Evolutionary conservation across 192 early-diverging fungal species (phyloP).

Genomic region (Linnemannia elongata): DNA sequence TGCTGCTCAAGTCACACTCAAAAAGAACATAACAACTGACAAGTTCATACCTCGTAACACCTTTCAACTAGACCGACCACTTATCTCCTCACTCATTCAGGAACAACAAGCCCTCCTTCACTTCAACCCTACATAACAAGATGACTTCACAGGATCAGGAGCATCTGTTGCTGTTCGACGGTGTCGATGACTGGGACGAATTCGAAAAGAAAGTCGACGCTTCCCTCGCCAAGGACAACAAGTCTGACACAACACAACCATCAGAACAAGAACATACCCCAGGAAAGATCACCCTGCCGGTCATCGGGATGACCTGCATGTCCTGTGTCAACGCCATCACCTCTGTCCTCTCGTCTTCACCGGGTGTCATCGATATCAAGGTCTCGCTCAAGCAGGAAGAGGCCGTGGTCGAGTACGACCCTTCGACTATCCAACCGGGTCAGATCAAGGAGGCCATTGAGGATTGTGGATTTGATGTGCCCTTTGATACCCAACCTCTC

Average conservation of each 20-base stretch:
- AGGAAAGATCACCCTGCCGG: slow-evolving; percentile 39
- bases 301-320: slow-evolving; percentile 82
- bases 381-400: slow-evolving; percentile 69
- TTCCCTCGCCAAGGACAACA: slow-evolving; percentile 27
- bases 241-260: not conserved
- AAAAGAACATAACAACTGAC: not conserved
- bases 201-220: slow-evolving; percentile 49
- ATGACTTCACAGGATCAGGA: slow-evolving; percentile 43
- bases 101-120: not conserved
- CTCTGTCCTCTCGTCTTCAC: slow-evolving; percentile 28
- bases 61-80: not conserved
- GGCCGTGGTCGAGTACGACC: slow-evolving; percentile 71
- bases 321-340: slow-evolving; percentile 85
- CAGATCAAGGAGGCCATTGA: slow-evolving; percentile 73
- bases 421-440: slow-evolving; percentile 26
- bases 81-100: not conserved
- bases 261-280: not conserved
- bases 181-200: slow-evolving; percentile 48
- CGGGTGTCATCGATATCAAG: slow-evolving; percentile 67
- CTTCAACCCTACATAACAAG: not conserved
- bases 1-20: not conserved
- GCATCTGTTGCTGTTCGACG: slow-evolving; percentile 44
- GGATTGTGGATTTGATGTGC: slow-evolving; percentile 79
- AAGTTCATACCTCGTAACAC: not conserved
- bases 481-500: slow-evolving; percentile 21